Evolutionary conservation across 257 asterid genomes (phyloP), one percentile per base, ranked within the genome.

Genomic region (Nicotiana tabacum): DNA sequence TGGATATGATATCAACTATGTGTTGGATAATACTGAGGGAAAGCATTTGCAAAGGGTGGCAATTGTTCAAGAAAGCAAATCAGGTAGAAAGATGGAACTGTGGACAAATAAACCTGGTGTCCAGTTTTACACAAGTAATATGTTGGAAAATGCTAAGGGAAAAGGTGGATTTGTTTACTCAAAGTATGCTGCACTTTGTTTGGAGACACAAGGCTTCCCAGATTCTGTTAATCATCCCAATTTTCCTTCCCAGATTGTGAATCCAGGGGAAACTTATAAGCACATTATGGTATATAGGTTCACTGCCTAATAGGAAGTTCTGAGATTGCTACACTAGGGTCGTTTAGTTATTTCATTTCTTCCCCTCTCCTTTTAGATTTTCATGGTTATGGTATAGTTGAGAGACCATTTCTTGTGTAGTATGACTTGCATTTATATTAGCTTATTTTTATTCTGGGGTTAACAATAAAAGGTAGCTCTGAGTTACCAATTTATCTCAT

Each of bases 181-280:
- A 9, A 70, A 32, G 17, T 77, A 92, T 83, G 93, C 83, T 9
- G 99, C 83, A 0, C 76, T 94, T 6, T 90, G 94, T 81, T 83
- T 95, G 96, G 99, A 95, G 87, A 89, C 97, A 6, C 99, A 92
- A 29, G 98, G 98, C 3, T 95, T 92, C 33, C 99, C 99, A 0
- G 97, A 95, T 84, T 81, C 99, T 5, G 97, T 95, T 5, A 94
- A 95, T 81, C 98, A 88, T 39, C 97, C 88, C 0, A 87, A 89
- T 56, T 95, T 95, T 16, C 99, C 99, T 15, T 91, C 97, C 0
- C 97, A 94, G 87, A 87, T 94, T 86, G 95, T 96, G 58, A 83
- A 88, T 6, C 93, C 92, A 1, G 97, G 94, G 27, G 89, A 89
- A 78, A 85, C 27, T 5, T 92, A 95, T 66, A 32, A 57, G 81